Base-by-base conservation (phyloP, 176 grass and related monocot genomes). In the Avena atlantica region DNA sequence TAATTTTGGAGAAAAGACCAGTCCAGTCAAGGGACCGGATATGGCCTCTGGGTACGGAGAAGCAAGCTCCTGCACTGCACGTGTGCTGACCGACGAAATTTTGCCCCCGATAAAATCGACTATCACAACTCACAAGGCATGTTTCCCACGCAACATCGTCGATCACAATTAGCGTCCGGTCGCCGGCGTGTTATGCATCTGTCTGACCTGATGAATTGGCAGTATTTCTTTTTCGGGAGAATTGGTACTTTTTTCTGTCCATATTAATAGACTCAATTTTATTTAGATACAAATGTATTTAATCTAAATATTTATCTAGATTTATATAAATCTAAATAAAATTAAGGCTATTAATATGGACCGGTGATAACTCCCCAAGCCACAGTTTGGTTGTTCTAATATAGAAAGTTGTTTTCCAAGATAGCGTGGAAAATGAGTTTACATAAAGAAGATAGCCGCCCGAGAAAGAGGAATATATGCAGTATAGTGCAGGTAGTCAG, bases 341-440 rank as follows among this genome's bases (percentile, higher is more conserved):
- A 13, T 69, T 14, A 7, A 15, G 5, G 1, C 44, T 12, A 29
- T 51, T 23, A 23, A 29, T 9, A 24, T 53, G 24, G 4, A 29
- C 8, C 8, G 29, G 8, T 29, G 72, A 51, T 47, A 5, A 76
- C 3, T 76, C n/a, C 17, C 36, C 6, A 6, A 50, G 11, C 17
- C n/a, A n/a, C 44, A 53, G 31, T 31, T 53, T 53, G 25, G 23
- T 75, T 51, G 73, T 24, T 76, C 73, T 53, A 31, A 17, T 53
- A 29, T 51, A 23, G 48, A 13, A 53, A 76, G 48, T 52, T 76
- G 73, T 53, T 76, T 76, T 17, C 23, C 5, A 13, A 76, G 73
- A 29, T 76, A 53, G 48, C 73, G 73, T 29, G 14, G 52, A 76
- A 52, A 19, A 53, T 10, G 14, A 76, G 73, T 16, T 76, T 76